Percentiles rank a stretch among this genome's conserved stretches.
phyloP scores from a whole-genome alignment of 148 eudicot species.

The Pouteria glomerata region DNA sequence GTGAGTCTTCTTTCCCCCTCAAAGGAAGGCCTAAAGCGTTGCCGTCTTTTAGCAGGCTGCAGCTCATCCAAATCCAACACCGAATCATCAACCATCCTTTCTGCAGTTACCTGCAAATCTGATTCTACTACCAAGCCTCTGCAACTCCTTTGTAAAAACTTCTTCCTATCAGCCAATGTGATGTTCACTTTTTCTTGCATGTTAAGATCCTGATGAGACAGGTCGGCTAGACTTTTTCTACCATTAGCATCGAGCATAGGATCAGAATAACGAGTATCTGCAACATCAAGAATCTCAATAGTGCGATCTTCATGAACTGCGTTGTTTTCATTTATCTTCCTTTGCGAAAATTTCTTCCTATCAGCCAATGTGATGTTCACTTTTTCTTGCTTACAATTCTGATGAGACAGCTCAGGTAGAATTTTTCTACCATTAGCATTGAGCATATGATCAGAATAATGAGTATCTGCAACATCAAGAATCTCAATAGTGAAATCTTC shows the following conservation, averaged over 20 bases:
- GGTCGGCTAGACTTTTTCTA: not conserved
- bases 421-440: conserved; percentile 8
- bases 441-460: conserved; percentile 15
- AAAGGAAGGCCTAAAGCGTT: conserved; percentile 6
- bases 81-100: not conserved
- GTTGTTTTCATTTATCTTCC: no score
- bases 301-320: no score
- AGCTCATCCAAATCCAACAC: conserved; percentile 6
- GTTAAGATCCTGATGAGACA: conserved; percentile 5
- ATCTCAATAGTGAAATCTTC: no score
- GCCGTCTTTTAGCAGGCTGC: conserved; percentile 22
- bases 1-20: conserved; percentile 8
- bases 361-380: not conserved
- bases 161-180: conserved; percentile 2
- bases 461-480: no score
- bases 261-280: conserved; percentile 17
- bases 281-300: no score
- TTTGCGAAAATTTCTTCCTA: not conserved
- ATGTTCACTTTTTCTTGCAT: conserved; percentile 10
- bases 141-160: not conserved
- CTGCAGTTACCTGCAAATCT: conserved; percentile 1
- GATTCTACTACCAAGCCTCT: conserved; percentile 4
- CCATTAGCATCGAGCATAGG: conserved; percentile 20
- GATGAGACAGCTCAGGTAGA: conserved; percentile 1
- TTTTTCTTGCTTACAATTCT: conserved; percentile 12